phyloP scores from a whole-genome alignment of 2,329 filamentous ascomycete species.

The Calonectria fujianensis region DNA sequence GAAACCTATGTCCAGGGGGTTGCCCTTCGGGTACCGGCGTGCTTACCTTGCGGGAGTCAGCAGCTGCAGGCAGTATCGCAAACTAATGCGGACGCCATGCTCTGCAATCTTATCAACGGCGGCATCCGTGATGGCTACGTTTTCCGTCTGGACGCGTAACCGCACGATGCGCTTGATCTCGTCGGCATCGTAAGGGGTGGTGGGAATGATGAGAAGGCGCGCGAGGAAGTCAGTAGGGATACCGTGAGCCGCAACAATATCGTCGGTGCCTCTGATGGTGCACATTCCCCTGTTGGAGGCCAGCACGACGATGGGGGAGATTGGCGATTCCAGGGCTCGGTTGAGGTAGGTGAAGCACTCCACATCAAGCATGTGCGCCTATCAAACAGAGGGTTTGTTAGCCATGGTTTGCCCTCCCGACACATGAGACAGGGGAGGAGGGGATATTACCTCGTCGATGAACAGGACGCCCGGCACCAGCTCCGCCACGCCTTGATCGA shows the following conservation, averaged over 20 bases:
- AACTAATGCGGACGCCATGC: slow-evolving; percentile 90
- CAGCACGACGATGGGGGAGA: slow-evolving; percentile 97
- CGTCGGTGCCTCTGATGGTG: slow-evolving; percentile 90
- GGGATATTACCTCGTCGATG: slow-evolving; percentile 88
- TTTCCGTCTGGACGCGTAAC: slow-evolving; percentile 88
- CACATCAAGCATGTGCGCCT: slow-evolving; percentile 99
- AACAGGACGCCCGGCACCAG: slow-evolving; percentile 98
- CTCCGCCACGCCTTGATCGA: slow-evolving; percentile 98
- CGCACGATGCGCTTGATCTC: slow-evolving; percentile 96
- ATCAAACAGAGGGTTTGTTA: slow-evolving; percentile 52
- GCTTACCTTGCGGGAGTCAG: slow-evolving; percentile 86
- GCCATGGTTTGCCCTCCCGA: slow-evolving; percentile 47
- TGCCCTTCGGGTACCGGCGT: slow-evolving; percentile 45
- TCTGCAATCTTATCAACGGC: slow-evolving; percentile 91
- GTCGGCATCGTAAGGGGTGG: slow-evolving; percentile 88
- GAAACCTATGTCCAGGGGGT: slow-evolving; percentile 42
- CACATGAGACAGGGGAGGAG: slow-evolving; percentile 38
- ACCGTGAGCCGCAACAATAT: slow-evolving; percentile 91
- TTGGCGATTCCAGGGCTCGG: slow-evolving; percentile 94
- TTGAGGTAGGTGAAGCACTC: slow-evolving; percentile 99
- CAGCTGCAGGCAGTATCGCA: slow-evolving; percentile 95
- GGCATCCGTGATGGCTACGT: slow-evolving; percentile 84
- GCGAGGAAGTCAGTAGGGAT: slow-evolving; percentile 95
- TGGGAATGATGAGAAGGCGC: slow-evolving; percentile 96
- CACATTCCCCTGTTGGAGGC: slow-evolving; percentile 97